Percentiles rank a stretch among this genome's conserved stretches.
Conservation (phyloP, 441 rosid species). For the Syzygium syzygioides region DNA sequence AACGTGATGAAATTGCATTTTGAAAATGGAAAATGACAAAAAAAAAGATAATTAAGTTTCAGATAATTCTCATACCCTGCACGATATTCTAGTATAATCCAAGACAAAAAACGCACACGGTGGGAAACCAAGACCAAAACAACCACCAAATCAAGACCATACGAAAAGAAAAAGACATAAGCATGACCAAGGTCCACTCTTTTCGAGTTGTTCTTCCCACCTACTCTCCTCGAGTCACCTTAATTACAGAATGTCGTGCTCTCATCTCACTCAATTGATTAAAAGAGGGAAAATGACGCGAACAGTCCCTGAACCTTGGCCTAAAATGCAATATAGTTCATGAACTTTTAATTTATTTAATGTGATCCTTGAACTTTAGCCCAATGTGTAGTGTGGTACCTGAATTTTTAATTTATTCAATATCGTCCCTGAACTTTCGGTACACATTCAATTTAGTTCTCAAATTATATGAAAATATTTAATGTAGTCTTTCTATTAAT, state of each 20-base stretch:
- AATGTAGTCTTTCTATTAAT: too few species aligned
- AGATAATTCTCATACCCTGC: background rate
- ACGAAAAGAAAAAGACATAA: background rate
- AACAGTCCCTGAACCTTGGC: too few species aligned
- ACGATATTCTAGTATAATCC: background rate
- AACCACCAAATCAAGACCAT: background rate
- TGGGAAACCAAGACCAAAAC: background rate
- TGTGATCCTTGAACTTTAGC: too few species aligned
- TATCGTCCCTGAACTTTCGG: too few species aligned
- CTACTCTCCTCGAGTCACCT: background rate
- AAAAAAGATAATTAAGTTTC: background rate
- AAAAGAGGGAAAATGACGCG: background rate
- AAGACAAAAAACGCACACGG: background rate
- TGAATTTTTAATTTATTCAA: too few species aligned
- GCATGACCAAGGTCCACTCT: background rate
- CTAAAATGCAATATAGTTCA: too few species aligned
- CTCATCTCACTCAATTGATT: background rate
- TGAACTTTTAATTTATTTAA: too few species aligned
- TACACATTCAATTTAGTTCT: too few species aligned
- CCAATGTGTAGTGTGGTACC: too few species aligned
- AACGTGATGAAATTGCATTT: background rate
- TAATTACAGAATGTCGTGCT: background rate
- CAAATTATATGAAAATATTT: too few species aligned
- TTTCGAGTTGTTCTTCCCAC: background rate
- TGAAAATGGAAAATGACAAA: background rate